Evolutionary conservation across 441 rosid species (phyloP), one percentile per base, ranked within the genome.

Genomic region (Kokia cookei): DNA sequence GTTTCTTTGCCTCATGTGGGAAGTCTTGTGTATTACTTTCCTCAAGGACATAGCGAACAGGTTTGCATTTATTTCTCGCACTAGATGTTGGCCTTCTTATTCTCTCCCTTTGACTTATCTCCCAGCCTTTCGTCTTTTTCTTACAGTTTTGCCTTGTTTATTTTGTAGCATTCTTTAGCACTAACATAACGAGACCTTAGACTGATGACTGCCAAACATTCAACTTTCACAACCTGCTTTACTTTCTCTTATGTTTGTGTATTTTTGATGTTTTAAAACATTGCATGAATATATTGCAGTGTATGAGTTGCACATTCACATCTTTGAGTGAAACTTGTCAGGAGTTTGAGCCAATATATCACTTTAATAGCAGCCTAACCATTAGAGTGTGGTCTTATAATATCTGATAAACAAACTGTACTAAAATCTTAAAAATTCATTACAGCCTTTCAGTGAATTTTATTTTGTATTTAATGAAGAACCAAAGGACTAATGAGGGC

Each of bases 31-130:
- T 91, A 91, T 78, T 95, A 95, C 79, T 93, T 95, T 77, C 94
- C 99, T 78, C 99, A 95, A 82, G 99, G 99, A 65, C 99, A 93
- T 71, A 93, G 98, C 17, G 99, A 95, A 79, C 99, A 95, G 99
- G 99, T 94, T 76, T 80, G 84, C 72, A 69, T 80, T 80, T 84
- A 58, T 78, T 63, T 66, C 60, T 32, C n/a, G 5, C 5, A 43
- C 15, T 72, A 43, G 17, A 59, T 60, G 13, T 12, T 40, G 54
- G 72, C 35, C n/a, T 27, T 24, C 40, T 61, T 65, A 7, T 12
- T 65, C 47, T 55, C 51, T 7, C 12, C 45, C 45, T 42, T 42
- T 29, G n/a, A 7, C 19, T 51, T 19, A 6, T 19, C 27, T 53
- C 9, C 45, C 37, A 40, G 8, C 26, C 42, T 7, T 22, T 2